Evolutionary conservation across 345 rosid species (phyloP), one percentile per base, ranked within the genome.

Genomic region (Eucalyptus microcorys): DNA sequence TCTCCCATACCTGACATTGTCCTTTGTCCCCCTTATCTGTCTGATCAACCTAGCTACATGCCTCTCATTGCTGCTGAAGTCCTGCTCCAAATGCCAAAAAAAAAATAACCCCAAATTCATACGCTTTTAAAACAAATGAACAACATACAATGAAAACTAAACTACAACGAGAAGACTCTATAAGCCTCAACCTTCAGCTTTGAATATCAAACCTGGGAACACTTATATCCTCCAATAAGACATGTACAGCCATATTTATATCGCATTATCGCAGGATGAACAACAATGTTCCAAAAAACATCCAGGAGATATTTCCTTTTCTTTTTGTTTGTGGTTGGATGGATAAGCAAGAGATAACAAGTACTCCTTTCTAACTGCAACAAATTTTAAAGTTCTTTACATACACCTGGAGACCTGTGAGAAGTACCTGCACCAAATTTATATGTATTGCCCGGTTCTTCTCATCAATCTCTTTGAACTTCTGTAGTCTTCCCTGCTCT

Each of bases 401-500:
- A 48, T 48, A 30, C 24, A 37, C 43, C 27, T 86, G 55, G 57
- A 86, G 40, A 49, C 55, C 27, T 32, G 87, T 81, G 42, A 85
- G 57, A 55, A 90, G 88, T 95, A 96, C 99, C 97, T 91, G 61
- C 80, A 94, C 93, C 68, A 96, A 89, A 87, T 91, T 90, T 81
- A 91, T 91, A 85, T 49, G 94, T 87, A 96, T 59, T 26, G 90
- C 88, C 89, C 88, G 92, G 89, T 95, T 95, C 85, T 84, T 88
- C 84, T 93, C 96, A 59, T 93, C 94, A 19, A 91, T 90, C 92
- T 93, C 95, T 89, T 92, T 92, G n/a, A 95, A 94, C 93, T 92
- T 96, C 91, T 93, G 92, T 40, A 93, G 91, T 90, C 99, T 95
- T 90, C 86, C 92, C 89, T 92, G 93, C 94, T 96, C 99, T 90